Evolutionary conservation across 2,329 filamentous ascomycete genomes (phyloP), one percentile per base, ranked within the genome.

Genomic region (Neofusicoccum parvum): DNA sequence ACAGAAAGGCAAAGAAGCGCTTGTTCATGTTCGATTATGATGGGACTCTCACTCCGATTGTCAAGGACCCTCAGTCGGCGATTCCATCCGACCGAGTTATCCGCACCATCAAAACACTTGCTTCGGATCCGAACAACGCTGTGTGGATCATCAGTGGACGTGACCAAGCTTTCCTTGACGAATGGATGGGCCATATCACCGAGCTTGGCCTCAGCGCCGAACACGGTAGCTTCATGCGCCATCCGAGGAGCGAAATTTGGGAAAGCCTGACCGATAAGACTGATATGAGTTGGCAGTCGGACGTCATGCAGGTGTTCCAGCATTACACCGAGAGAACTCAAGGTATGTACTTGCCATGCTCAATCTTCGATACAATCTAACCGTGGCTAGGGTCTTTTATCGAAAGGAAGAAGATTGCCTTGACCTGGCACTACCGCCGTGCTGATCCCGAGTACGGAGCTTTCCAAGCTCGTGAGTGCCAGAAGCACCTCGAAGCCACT

Each of bases 21-120:
- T 83, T 99, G 3, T 97, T 98, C 82, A 94, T 99, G 92, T 97
- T 98, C 75, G 95, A 99, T 80, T 99, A 99, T 73, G 95, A 99
- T 76, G 95, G 95, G 54, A 99, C 95, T 0, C 85, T 99, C 64
- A 98, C 95, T 3, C 85, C 94, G 0, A 98, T 99, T 72, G 95
- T 98, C 64, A 90, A 91, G 71, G 93, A 98, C 73, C 95, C 95
- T 1, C 89, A 90, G 70, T 89, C 92, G 5, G 95, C 95, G 3
- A 89, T 97, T 45, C 95, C 95, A 0, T 94, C 94, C 0, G 90
- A 93, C 71, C 88, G 89, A 23, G 87, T 97, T 23, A 89, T 96
- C 56, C 87, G 89, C 36, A 94, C 90, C 0, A 83, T 99, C 66
- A 92, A 90, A 76, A 85, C 86, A 11, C 84, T 99, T 48, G 91